These are phyloP conservation scores for Papiliotrema flavescens DNA, from an alignment of 1,284 basidiomycete genomes.

Conservation along the genomic window DNA sequence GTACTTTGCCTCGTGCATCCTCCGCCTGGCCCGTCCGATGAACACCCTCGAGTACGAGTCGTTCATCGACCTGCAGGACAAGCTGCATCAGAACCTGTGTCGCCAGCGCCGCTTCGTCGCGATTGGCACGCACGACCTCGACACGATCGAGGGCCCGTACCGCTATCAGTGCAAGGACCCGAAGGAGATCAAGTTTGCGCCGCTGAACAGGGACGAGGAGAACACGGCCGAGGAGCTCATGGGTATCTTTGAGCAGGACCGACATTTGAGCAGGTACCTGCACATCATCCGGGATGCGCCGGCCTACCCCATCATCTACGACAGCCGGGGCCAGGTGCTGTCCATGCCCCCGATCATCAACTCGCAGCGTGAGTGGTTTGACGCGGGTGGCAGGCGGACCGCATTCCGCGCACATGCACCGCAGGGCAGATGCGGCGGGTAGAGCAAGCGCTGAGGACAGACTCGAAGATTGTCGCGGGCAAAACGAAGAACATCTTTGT, in stretches of 20 bases:
- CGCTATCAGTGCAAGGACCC: conserved; percentile 89
- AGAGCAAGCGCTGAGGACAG: conserved; percentile 23
- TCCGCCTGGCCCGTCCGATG: conserved; percentile 81
- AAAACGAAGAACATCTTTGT: conserved; percentile 94
- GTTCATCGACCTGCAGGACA: conserved; percentile 98
- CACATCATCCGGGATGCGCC: conserved; percentile 92
- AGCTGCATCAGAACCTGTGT: conserved; percentile 94
- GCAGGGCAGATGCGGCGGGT: no score
- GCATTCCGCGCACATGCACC: no score
- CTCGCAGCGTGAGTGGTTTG: conserved; percentile 63
- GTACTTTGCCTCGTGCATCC: conserved; percentile 82
- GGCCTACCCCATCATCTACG: conserved; percentile 97
- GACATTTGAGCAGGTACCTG: conserved; percentile 84
- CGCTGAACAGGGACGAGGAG: conserved; percentile 70
- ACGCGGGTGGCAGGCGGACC: no score
- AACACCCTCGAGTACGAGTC: conserved; percentile 86
- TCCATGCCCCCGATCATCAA: conserved; percentile 99
- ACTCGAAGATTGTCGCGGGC: conserved; percentile 87
- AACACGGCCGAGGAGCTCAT: conserved; percentile 82
- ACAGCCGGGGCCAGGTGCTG: conserved; percentile 76
- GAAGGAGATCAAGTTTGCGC: conserved; percentile 83
- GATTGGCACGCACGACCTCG: conserved; percentile 96
- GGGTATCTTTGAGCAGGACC: conserved; percentile 89
- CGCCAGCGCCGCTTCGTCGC: conserved; percentile 86
- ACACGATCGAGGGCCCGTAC: conserved; percentile 83